Evolutionary conservation across 805 yeast species (phyloP), one percentile per base, ranked within the genome.

Genomic region (Candida koratica): DNA sequence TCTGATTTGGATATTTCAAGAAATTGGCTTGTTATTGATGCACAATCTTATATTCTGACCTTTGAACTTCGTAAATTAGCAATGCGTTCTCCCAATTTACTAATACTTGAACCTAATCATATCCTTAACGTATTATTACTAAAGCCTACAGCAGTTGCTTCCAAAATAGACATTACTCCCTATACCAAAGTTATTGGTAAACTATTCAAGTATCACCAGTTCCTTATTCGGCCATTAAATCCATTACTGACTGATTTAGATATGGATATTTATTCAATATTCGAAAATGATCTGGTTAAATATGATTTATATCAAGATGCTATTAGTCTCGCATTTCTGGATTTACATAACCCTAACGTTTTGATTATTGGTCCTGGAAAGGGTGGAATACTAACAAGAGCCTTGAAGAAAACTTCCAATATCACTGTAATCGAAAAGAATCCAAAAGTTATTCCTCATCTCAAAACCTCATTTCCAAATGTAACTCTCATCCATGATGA

Each of bases 291-390:
- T 55, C 48, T 51, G 0, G 64, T 66, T 32, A 89, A 89, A 56
- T 89, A 89, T 53, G 66, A 71, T 6, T 68, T 69, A 42, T 89
- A 89, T 53, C 79, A 71, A 40, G 48, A 60, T 17, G 95, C 95
- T 1, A 74, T 84, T 4, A 61, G 60, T 17, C 53, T 66, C 28
- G 86, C 89, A 0, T 40, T 83, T 3, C n/a, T 30, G 1, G 68
- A 53, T 33, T 5, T 51, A 42, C 16, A 26, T 15, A 5, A 11
- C 10, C 16, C 28, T 2, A 39, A 36, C 2, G 60, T 84, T 6
- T 68, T 83, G 4, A 71, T 89, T 2, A 78, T 83, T 2, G 97
- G 97, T 0, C 93, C 96, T 0, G 97, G 97, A 1, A 63, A 87
- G 29, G 97, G 97, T 1, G 89, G 90, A 0, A 58, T 89, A 18